Conservation (phyloP, 805 yeast genomes). For the Starmerella cellae region DNA sequence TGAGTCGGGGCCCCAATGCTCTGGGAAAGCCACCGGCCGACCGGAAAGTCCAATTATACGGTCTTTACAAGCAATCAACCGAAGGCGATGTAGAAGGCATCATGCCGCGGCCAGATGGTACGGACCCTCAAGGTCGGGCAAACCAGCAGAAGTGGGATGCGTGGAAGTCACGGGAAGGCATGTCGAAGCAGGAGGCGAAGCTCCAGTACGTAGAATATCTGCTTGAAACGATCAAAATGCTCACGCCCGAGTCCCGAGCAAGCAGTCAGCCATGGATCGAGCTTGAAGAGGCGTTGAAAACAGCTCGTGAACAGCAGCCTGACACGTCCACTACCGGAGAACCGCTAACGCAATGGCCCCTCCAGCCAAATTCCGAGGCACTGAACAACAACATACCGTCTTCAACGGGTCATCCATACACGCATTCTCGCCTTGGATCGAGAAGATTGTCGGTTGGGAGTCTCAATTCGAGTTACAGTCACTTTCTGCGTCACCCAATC, state of each 20-base stretch:
- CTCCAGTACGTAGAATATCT: slow-evolving; percentile 52
- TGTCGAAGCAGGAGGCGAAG: slow-evolving; percentile 59
- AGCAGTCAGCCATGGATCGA: slow-evolving; percentile 37
- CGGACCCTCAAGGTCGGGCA: slow-evolving; percentile 47
- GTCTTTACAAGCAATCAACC: slow-evolving; percentile 78
- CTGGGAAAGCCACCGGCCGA: slow-evolving; percentile 20
- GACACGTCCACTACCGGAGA: neutral
- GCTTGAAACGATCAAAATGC: slow-evolving; percentile 48
- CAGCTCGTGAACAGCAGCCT: slow-evolving; percentile 7
- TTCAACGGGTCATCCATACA: too few species aligned
- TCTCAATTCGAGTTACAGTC: slow-evolving; percentile 19
- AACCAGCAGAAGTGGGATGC: slow-evolving; percentile 70
- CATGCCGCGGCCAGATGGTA: slow-evolving; percentile 53
- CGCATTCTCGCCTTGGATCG: neutral
- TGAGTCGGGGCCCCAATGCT: slow-evolving; percentile 33
- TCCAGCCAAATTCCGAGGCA: neutral
- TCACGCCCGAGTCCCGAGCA: slow-evolving; percentile 21
- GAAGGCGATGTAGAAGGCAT: slow-evolving; percentile 69
- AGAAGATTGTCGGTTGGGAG: slow-evolving; percentile 17
- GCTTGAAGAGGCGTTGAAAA: slow-evolving; percentile 58
- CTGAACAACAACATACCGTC: too few species aligned
- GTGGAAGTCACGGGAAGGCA: slow-evolving; percentile 65
- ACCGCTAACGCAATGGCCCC: neutral
- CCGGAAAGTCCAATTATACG: slow-evolving; percentile 38
- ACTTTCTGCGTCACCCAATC: slow-evolving; percentile 19